These are phyloP conservation scores for Annulohypoxylon truncatum DNA, from an alignment of 2,329 filamentous ascomycete species.

Conservation along the genomic window DNA sequence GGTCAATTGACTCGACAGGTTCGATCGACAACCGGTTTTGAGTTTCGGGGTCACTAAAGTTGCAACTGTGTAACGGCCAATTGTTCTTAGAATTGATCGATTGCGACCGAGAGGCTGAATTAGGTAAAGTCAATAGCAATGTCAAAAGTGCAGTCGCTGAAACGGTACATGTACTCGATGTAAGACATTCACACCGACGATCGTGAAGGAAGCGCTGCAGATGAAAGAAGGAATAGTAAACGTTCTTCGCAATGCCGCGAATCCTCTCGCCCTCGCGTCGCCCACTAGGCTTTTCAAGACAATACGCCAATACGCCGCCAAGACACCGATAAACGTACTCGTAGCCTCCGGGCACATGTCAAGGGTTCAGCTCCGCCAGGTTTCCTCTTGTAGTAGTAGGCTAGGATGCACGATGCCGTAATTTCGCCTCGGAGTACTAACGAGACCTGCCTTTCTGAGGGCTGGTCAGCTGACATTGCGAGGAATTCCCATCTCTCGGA, in stretches of 20 bases:
- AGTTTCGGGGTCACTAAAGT: not conserved
- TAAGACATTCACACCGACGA: constrained; percentile 17
- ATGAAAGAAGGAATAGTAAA: constrained; percentile 21
- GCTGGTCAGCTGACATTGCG: not conserved
- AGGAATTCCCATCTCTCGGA: not conserved
- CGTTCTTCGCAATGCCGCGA: not conserved
- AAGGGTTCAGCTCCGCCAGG: constrained; percentile 29
- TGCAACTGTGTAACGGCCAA: not conserved
- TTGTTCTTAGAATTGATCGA: not conserved
- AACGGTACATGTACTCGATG: not conserved
- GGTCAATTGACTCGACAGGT: constrained; percentile 7
- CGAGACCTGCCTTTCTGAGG: constrained; percentile 25
- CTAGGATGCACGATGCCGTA: constrained; percentile 33
- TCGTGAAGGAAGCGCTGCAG: constrained; percentile 21
- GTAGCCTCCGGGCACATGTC: not conserved
- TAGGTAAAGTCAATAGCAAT: not conserved
- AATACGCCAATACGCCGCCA: constrained; percentile 26
- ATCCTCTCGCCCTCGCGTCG: not conserved
- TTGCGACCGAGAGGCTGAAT: constrained; percentile 7
- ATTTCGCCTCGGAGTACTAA: constrained; percentile 17
- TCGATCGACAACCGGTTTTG: constrained; percentile 4
- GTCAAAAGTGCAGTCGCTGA: not conserved
- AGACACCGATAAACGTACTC: constrained; percentile 12
- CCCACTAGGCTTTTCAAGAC: constrained; percentile 20
- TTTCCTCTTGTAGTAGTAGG: constrained; percentile 7